phyloP scores from a whole-genome alignment of 164 flowering plant genomes.

The Vitis amurensis region DNA sequence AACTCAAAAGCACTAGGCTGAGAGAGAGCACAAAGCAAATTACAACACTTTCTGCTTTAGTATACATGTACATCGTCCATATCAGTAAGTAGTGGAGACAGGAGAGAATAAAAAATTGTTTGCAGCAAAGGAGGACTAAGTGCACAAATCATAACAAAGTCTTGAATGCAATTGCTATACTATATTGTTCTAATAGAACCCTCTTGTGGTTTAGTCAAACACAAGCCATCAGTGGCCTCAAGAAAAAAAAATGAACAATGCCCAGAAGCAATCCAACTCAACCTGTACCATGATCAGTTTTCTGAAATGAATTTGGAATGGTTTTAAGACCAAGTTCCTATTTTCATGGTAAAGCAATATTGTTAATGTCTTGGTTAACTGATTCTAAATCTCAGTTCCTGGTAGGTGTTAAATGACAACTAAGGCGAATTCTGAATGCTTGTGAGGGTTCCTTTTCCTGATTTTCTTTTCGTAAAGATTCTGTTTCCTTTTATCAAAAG shows the following conservation, averaged over 20 bases:
- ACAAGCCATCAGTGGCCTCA: slow-evolving; percentile 9
- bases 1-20: background rate
- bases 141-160: slow-evolving; percentile 8
- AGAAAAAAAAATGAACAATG: too few relatives aligned
- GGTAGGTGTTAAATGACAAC: too few relatives aligned
- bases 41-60: slow-evolving; percentile 1
- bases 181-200: background rate
- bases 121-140: slow-evolving; percentile 23
- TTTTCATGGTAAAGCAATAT: too few relatives aligned
- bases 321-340: too few relatives aligned
- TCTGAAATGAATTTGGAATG: too few relatives aligned
- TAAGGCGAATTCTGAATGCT: too few relatives aligned
- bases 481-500: slow-evolving; percentile 8
- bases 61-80: slow-evolving; percentile 3
- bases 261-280: too few relatives aligned
- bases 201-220: slow-evolving; percentile 13
- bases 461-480: background rate
- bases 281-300: too few relatives aligned
- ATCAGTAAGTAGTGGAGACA: slow-evolving; percentile 9
- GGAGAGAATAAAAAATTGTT: slow-evolving; percentile 2
- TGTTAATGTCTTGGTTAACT: too few relatives aligned
- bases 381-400: too few relatives aligned
- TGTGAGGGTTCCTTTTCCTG: background rate
- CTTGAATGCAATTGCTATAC: too few relatives aligned
- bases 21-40: background rate